Conservation (phyloP, 1,284 basidiomycete genomes). For the Irpex sp. region DNA sequence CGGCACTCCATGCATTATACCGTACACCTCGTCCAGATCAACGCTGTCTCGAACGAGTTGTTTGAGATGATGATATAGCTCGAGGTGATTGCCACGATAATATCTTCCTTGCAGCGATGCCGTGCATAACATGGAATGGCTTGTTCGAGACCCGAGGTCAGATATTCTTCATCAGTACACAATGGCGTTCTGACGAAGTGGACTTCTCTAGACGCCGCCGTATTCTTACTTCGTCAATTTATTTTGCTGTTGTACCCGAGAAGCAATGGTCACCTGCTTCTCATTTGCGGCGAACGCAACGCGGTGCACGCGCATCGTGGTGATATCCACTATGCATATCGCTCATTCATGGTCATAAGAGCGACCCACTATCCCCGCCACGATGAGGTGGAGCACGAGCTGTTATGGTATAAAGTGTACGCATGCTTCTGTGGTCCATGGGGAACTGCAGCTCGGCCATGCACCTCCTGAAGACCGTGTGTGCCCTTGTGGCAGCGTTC, state of each 20-base stretch:
- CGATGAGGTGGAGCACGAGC: background rate
- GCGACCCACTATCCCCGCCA: background rate
- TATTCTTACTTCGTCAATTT: background rate
- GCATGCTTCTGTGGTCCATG: background rate
- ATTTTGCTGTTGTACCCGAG: background rate
- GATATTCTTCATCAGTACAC: background rate
- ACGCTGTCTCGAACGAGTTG: background rate
- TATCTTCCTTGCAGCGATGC: background rate
- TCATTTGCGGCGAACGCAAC: background rate
- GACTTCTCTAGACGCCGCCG: background rate
- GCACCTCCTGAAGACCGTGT: background rate
- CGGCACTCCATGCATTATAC: background rate
- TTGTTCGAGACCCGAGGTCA: background rate
- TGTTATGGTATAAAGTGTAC: background rate
- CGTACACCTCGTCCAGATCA: background rate
- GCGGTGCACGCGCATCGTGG: background rate
- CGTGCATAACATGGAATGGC: background rate
- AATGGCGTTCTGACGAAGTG: background rate
- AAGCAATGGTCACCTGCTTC: background rate
- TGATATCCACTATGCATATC: background rate
- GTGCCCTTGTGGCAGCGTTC: constrained; percentile 9
- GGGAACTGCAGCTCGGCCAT: background rate
- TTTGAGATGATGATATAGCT: background rate
- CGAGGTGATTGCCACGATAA: background rate
- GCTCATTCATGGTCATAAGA: background rate